Base-by-base conservation (phyloP, 495 filamentous ascomycete genomes). In the Margaritispora aquatica region DNA sequence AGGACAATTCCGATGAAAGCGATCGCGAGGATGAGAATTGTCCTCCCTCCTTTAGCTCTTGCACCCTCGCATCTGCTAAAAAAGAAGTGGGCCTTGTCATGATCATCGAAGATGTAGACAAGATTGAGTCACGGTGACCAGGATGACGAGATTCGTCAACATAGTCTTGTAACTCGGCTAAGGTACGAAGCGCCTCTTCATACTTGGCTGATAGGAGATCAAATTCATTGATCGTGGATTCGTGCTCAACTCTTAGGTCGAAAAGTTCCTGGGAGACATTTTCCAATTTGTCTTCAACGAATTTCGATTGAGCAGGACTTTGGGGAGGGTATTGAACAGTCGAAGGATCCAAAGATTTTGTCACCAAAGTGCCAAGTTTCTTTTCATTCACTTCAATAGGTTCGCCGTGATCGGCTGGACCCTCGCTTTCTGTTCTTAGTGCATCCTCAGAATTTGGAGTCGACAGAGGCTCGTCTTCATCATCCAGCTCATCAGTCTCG, bases 1-100 rank as follows among this genome's bases (percentile, higher is more conserved):
- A 97, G 75, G 90, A 96, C 73, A 92, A 86, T 75, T 93, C 89
- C 87, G 87, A 89, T 71, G 86, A 91, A 73, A 97, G 89, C 73
- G 92, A 96, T 71, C 88, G 92, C 83, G 90, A 90, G 77, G 87
- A 92, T 79, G 88, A 89, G 68, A 81, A 85, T 75, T 89, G 89
- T 74, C 78, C 86, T 75, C 84, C 87, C 78, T 83, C 80, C 71
- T 84, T 92, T 70, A 80, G 78, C 66, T 86, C 87, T 75, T 82
- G 86, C 75, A 86, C 82, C 77, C 84, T 85, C 72, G 78, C 79
- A 70, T 90, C 87, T 63, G 84, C 91, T 89, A 97, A 88, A 92
- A 96, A 96, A 87, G 92, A 95, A 54, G 83, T 78, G 15, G 92
- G 89, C 53, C 91, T 79, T 11, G 84, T 84, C 49, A 81, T 77